Conservation (phyloP, 306 rosid species). For the Urtica urens region DNA sequence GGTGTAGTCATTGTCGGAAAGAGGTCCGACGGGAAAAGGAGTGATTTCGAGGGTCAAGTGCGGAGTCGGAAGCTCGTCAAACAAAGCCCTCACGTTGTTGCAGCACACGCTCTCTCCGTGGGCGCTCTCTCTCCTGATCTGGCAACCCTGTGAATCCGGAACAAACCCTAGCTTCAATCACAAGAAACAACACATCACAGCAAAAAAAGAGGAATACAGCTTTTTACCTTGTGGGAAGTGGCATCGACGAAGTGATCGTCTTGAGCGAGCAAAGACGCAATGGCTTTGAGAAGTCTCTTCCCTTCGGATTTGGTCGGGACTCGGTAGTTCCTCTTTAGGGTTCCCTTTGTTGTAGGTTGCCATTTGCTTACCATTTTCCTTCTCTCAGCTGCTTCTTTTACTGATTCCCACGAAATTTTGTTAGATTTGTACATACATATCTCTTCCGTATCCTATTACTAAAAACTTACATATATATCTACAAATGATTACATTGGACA, state of each 20-base stretch:
- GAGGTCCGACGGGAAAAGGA: constrained; percentile 78
- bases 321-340: constrained; percentile 82
- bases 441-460: too few species aligned
- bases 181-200: not conserved
- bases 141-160: constrained; percentile 60
- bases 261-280: constrained; percentile 73
- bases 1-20: constrained; percentile 64
- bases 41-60: constrained; percentile 75
- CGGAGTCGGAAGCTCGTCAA: constrained; percentile 94
- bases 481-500: too few species aligned
- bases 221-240: constrained; percentile 78
- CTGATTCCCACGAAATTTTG: constrained; percentile 17
- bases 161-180: not conserved
- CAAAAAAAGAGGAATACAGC: not conserved
- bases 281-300: constrained; percentile 63
- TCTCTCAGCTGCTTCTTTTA: constrained; percentile 32
- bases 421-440: too few species aligned
- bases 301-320: constrained; percentile 77
- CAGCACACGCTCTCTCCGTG: constrained; percentile 99
- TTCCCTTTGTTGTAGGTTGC: constrained; percentile 97
- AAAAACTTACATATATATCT: too few species aligned
- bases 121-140: constrained; percentile 87
- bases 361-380: constrained; percentile 77
- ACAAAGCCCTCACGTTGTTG: constrained; percentile 91
- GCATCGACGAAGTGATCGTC: constrained; percentile 90